Evolutionary conservation across 768 basidiomycete genomes (phyloP), one percentile per base, ranked within the genome.

Genomic region (Leccinum longicurvipes): DNA sequence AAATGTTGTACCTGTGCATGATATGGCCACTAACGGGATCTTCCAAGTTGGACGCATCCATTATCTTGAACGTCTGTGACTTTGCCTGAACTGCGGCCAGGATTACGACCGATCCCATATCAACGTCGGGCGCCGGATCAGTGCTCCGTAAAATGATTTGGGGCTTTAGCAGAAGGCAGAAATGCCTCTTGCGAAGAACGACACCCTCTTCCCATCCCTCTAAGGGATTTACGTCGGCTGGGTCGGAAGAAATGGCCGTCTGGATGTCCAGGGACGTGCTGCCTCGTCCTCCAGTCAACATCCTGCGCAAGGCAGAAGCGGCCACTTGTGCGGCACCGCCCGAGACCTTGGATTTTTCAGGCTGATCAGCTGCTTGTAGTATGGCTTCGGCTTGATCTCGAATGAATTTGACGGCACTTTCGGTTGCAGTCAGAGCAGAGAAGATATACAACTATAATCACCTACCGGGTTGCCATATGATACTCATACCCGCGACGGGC

Each of bases 161-260:
- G 12, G 95, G 93, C 64, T 94, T 94, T 56, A 96, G 74, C 31
- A 98, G 78, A n/a, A 93, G 77, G 65, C 90, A 89, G 68, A 89
- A 88, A 65, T 93, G 83, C 41, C 84, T 83, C 62, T 88, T 88
- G 50, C 75, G 74, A 28, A 88, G 74, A 27, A 84, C 80, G 47
- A 90, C 84, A 1, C 85, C 86, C 32, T 87, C 83, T 25, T 79
- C 79, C 87, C 88, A 91, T 14, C 89, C 89, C 42, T 80, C 75
- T 51, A 90, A 67, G 11, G 89, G 87, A 51, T 87, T 81, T 11
- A 80, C 68, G 25, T 71, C 69, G 21, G 74, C 73, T 3, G 72
- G 66, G 32, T 67, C 61, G 23, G 74, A 70, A 4, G 62, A 56
- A 11, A 65, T 60, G 21, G 65, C 62, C 36, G 71, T 67, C 48